A percentile compares a stretch with the other conserved stretches of the same genome.
These are phyloP conservation scores for Caloboletus inedulis DNA, from an alignment of 1,284 basidiomycete species.

Conservation along the genomic window DNA sequence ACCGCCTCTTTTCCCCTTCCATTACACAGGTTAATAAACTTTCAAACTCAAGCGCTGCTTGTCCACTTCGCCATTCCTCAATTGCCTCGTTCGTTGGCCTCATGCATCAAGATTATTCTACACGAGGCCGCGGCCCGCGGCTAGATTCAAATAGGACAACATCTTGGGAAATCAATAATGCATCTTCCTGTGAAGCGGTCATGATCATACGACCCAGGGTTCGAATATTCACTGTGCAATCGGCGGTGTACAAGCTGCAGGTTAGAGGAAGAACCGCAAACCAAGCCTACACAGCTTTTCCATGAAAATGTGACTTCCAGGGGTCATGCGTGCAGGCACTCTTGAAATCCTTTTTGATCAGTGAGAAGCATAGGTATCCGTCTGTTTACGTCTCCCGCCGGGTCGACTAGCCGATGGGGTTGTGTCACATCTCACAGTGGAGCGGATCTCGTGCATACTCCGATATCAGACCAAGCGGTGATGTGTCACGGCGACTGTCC, in stretches of 20 bases:
- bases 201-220: neutral
- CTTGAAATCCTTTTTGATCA: slow-evolving; percentile 6
- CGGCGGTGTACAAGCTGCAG: neutral
- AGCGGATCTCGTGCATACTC: slow-evolving; percentile 12
- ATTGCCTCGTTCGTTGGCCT: slow-evolving; percentile 9
- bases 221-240: neutral
- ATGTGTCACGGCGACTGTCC: neutral
- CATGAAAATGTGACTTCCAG: neutral
- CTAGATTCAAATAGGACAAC: neutral
- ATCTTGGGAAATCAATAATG: neutral
- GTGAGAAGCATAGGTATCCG: neutral
- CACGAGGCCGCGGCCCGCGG: slow-evolving; percentile 26
- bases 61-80: slow-evolving; percentile 10
- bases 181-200: neutral
- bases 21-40: slow-evolving; percentile 16
- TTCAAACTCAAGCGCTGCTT: slow-evolving; percentile 11
- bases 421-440: slow-evolving; percentile 11
- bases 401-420: neutral
- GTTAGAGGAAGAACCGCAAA: neutral
- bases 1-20: neutral
- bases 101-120: slow-evolving; percentile 4
- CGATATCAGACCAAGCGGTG: slow-evolving; percentile 1
- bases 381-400: slow-evolving; percentile 8
- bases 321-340: neutral
- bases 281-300: neutral